Evolutionary conservation across 208 protist species (phyloP).

Genomic region (Giardia duodenalis): DNA sequence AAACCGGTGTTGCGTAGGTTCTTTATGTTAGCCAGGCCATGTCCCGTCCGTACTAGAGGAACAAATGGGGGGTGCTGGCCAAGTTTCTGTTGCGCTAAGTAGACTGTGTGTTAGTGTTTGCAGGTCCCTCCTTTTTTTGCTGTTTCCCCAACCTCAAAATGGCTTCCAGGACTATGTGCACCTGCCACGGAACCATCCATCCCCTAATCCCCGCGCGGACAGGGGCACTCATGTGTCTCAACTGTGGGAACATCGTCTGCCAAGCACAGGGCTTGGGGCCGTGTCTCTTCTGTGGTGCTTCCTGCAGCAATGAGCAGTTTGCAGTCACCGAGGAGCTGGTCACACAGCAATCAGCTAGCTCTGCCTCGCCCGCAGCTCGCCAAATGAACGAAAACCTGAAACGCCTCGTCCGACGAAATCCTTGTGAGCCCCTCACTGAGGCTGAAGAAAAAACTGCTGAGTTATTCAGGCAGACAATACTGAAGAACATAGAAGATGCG

Average conservation of each 20-base stretch:
- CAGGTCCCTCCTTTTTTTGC: too few species aligned
- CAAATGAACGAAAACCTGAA: not conserved
- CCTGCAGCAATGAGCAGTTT: not conserved
- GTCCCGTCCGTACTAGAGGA: not conserved
- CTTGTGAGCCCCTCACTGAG: not conserved
- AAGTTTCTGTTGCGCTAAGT: not conserved
- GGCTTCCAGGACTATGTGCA: too few species aligned
- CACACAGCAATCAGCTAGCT: not conserved
- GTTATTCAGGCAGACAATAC: not conserved
- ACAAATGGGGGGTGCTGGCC: not conserved
- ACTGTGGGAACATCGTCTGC: slow-evolving; percentile 8
- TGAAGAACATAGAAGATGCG: not conserved
- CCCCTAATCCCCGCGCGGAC: not conserved
- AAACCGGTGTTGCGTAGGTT: not conserved
- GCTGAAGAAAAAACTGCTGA: not conserved
- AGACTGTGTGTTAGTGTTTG: slow-evolving; percentile 9
- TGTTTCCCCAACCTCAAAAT: too few species aligned
- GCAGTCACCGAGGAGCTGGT: not conserved
- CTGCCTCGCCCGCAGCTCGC: not conserved
- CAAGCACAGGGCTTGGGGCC: not conserved
- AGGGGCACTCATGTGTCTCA: not conserved
- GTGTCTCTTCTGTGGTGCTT: not conserved
- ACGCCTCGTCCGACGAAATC: not conserved
- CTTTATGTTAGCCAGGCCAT: not conserved
- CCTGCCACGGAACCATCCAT: not conserved